Evolutionary conservation across 768 basidiomycete species (phyloP), one percentile per base, ranked within the genome.

Genomic region (Tylopilus sp.): DNA sequence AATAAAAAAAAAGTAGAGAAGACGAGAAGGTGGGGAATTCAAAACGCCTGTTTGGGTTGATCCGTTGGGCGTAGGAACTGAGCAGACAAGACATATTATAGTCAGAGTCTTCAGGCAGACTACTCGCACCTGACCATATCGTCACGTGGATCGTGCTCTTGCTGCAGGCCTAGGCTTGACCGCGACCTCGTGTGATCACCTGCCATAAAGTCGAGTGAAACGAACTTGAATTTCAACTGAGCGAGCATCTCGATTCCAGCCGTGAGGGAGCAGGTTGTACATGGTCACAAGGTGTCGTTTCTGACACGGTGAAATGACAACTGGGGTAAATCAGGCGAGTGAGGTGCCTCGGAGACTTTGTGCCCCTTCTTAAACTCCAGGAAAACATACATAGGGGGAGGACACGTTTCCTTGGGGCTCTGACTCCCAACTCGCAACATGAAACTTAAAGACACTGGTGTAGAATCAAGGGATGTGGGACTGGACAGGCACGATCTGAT

Each of bases 401-500:
- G 33, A 17, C 21, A 25, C 15, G n/a, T 33, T 41, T 3, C 31
- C 40, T 40, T 17, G 21, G 35, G 18, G 35, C 23, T 25, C 28
- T 26, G 25, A 12, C 33, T 44, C 25, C 36, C 25, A 18, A 15
- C 18, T 15, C 12, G n/a, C n/a, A 36, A 6, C 12, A 18, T 36
- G 35, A 36, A 36, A 36, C n/a, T n/a, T n/a, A 36, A 7, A 36
- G 18, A n/a, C n/a, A 35, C 33, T 10, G 36, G 18, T 39, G 13
- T 23, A 20, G 35, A 25, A 15, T 2, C 4, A 17, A 15, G 21
- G 22, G 18, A 23, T 30, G 18, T 17, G 36, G 52, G 42, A 46
- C 31, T 28, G 56, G 33, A 11, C 43, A 57, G 55, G 47, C 44
- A 58, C 57, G 41, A n/a, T 48, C 18, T 28, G 40, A 38, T 48